Conservation (phyloP, 352 stramenopile species). For the Globisporangium lucens region DNA sequence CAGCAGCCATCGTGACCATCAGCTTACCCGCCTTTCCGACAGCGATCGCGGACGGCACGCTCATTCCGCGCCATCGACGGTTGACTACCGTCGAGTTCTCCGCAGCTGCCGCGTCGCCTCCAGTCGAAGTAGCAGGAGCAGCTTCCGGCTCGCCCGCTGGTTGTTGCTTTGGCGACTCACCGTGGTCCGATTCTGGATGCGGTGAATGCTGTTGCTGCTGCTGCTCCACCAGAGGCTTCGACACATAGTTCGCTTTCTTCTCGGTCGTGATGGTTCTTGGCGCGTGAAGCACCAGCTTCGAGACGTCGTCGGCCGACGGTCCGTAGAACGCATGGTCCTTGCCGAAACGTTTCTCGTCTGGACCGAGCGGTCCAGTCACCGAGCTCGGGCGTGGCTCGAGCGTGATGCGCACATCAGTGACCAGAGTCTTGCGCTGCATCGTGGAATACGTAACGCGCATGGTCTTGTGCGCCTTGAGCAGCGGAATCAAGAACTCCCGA, state of each 20-base stretch:
- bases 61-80: constrained; percentile 57
- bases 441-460: constrained; percentile 67
- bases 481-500: constrained; percentile 54
- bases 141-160: constrained; percentile 10
- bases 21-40: constrained; percentile 50
- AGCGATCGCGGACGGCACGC: constrained; percentile 21
- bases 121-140: neutral
- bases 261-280: constrained; percentile 43
- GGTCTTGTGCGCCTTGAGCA: constrained; percentile 69
- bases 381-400: constrained; percentile 70
- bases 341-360: constrained; percentile 62
- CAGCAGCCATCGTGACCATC: constrained; percentile 66
- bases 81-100: constrained; percentile 15
- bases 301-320: constrained; percentile 56
- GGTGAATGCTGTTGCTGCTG: neutral
- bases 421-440: constrained; percentile 66
- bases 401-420: constrained; percentile 75
- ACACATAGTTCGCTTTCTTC: constrained; percentile 72
- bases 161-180: constrained; percentile 17
- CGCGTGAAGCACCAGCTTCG: constrained; percentile 70
- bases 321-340: constrained; percentile 70
- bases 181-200: neutral
- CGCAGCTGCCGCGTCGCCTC: constrained; percentile 15
- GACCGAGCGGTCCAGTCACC: constrained; percentile 47
- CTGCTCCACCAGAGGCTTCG: constrained; percentile 39